These are phyloP conservation scores for Cadophora sp. DNA, from an alignment of 2,329 filamentous ascomycete genomes.

Conservation along the genomic window DNA sequence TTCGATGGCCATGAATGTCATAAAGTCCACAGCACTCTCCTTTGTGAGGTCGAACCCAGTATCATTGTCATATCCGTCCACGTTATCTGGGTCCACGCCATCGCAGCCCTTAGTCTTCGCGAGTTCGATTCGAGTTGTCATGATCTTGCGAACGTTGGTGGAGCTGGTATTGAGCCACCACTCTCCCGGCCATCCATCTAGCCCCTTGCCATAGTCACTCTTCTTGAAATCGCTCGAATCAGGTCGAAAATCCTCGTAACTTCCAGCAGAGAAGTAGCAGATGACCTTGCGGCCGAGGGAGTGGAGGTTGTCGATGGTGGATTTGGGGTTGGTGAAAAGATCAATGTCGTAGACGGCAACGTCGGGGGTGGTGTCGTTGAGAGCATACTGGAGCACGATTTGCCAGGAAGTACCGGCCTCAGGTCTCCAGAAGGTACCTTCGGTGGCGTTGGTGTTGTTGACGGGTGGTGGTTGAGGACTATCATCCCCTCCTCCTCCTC, in stretches of 20 bases:
- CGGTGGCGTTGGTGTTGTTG: constrained; percentile 26
- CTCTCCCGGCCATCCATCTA: constrained; percentile 72
- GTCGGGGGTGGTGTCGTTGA: constrained; percentile 23
- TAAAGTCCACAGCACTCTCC: constrained; percentile 62
- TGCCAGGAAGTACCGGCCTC: constrained; percentile 30
- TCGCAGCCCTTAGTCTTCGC: constrained; percentile 69
- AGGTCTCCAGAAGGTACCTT: constrained; percentile 29
- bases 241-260: constrained; percentile 67
- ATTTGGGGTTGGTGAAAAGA: constrained; percentile 53
- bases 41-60: constrained; percentile 68
- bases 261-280: constrained; percentile 79
- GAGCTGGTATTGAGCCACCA: constrained; percentile 70
- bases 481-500: constrained; percentile 7
- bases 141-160: constrained; percentile 66
- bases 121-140: constrained; percentile 64
- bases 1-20: constrained; percentile 66
- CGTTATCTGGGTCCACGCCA: constrained; percentile 75
- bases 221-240: constrained; percentile 61
- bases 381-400: constrained; percentile 26
- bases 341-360: constrained; percentile 49
- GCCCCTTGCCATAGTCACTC: constrained; percentile 61
- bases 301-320: constrained; percentile 56
- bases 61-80: constrained; percentile 71
- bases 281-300: constrained; percentile 64
- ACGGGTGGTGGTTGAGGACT: constrained; percentile 17